Evolutionary conservation across 176 grass and related monocot species (phyloP), one percentile per base, ranked within the genome.

Genomic region (Zea luxurians): DNA sequence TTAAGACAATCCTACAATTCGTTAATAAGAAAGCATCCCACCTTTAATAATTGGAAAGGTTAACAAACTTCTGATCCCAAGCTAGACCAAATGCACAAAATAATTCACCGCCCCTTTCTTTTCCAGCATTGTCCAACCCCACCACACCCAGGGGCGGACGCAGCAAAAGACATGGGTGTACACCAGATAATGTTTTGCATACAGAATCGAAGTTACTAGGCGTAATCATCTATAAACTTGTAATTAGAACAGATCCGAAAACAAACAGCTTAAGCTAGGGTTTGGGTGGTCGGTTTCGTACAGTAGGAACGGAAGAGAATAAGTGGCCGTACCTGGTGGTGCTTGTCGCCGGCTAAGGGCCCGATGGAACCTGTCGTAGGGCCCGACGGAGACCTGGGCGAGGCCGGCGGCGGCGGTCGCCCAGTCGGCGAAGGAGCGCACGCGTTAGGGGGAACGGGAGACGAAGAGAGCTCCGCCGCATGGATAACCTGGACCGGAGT

Each of bases 41-140:
- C 9, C 73, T 20, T 60, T 41, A 57, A 78, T 49, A 45, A 35
- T 42, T 48, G 52, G 12, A 36, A 15, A 76, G 2, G 12, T 64
- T 16, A 18, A 3, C 6, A 8, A 47, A 13, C 38, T 76, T n/a
- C 20, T 63, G 20, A 76, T 75, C 7, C 54, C 10, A 18, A 64
- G 21, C 34, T 4, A 70, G 38, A 47, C 17, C 34, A 55, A 20
- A 20, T 27, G 64, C 49, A 49, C 36, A 80, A 38, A 86, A 45
- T 20, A 67, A 79, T 27, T 4, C 34, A 46, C 42, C n/a, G 54
- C 37, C 10, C 50, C 13, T 54, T 60, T 2, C 79, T 17, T 15
- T 74, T 74, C 70, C 35, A 17, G 13, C 12, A 57, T 57, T 17
- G 74, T n/a, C 13, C 60, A 71, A n/a, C 9, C 79, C 50, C 59